Evolutionary conservation across 371 early-diverging fungal species (phyloP).

Genomic region (Apophysomyces trapeziformis): DNA sequence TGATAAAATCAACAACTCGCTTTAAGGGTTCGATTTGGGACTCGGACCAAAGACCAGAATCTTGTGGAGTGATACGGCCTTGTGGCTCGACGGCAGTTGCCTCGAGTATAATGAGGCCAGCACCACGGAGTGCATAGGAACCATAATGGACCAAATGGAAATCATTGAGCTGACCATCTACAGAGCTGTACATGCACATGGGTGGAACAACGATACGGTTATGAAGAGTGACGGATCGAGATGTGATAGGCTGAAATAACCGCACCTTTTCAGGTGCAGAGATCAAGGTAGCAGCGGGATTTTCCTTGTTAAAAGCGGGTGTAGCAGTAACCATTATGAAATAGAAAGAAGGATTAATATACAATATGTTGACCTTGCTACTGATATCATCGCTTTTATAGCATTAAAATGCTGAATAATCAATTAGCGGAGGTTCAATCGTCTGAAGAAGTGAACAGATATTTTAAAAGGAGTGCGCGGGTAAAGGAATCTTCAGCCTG

Average conservation of each 20-base stretch:
- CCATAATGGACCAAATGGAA: constrained; percentile 72
- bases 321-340: constrained; percentile 11
- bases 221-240: constrained; percentile 62
- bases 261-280: constrained; percentile 21
- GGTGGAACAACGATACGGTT: constrained; percentile 84
- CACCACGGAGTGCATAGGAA: constrained; percentile 73
- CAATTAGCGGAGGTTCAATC: no score
- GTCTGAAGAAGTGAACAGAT: no score
- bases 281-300: constrained; percentile 26
- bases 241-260: constrained; percentile 70
- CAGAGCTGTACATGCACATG: constrained; percentile 67
- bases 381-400: not conserved
- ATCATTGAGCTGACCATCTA: constrained; percentile 28
- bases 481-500: no score
- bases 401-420: not conserved
- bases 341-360: not conserved
- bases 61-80: constrained; percentile 80
- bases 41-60: constrained; percentile 80
- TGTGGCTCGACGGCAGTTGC: constrained; percentile 77
- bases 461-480: no score
- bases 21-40: constrained; percentile 68
- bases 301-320: constrained; percentile 11
- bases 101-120: constrained; percentile 77
- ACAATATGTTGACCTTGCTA: not conserved
- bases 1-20: constrained; percentile 66